phyloP scores from a whole-genome alignment of 306 rosid genomes.

The Heteromeles arbutifolia region DNA sequence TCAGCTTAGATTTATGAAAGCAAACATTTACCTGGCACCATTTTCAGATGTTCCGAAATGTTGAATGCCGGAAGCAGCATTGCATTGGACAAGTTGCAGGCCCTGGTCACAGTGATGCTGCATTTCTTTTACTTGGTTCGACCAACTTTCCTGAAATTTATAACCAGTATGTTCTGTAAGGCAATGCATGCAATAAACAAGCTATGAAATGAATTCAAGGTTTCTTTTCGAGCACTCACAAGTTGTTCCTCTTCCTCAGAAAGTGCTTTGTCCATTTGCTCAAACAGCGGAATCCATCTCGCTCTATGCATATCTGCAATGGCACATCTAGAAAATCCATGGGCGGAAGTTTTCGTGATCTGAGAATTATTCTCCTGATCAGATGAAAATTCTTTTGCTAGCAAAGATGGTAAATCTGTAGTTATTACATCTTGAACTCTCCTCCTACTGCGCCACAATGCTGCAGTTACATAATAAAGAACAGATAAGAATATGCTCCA shows the following conservation, averaged over 20 bases:
- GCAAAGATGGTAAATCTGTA: slow-evolving; percentile 74
- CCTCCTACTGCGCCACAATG: slow-evolving; percentile 72
- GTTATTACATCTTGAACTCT: slow-evolving; percentile 70
- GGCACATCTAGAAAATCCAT: slow-evolving; percentile 29
- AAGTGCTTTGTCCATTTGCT: slow-evolving; percentile 83
- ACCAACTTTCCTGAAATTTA: slow-evolving; percentile 82
- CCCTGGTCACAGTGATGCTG: slow-evolving; percentile 78
- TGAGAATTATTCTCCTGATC: slow-evolving; percentile 41
- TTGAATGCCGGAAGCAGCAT: slow-evolving; percentile 32
- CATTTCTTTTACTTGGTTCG: slow-evolving; percentile 85
- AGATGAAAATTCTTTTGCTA: slow-evolving; percentile 65
- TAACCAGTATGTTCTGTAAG: slow-evolving; percentile 9
- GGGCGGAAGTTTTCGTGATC: slow-evolving; percentile 17
- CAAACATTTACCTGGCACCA: slow-evolving; percentile 43
- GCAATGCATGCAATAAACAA: not conserved
- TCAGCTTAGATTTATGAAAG: not conserved
- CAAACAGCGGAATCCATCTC: slow-evolving; percentile 73
- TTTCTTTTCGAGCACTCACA: slow-evolving; percentile 35
- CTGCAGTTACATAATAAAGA: slow-evolving; percentile 39
- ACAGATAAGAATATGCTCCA: slow-evolving; percentile 7
- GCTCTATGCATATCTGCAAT: slow-evolving; percentile 69
- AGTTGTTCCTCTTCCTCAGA: slow-evolving; percentile 90
- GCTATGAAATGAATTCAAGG: not conserved
- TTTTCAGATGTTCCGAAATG: slow-evolving; percentile 44
- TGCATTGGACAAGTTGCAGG: slow-evolving; percentile 39